Evolutionary conservation across 495 filamentous ascomycete species (phyloP).

Genomic region (Neurospora tetraspora): DNA sequence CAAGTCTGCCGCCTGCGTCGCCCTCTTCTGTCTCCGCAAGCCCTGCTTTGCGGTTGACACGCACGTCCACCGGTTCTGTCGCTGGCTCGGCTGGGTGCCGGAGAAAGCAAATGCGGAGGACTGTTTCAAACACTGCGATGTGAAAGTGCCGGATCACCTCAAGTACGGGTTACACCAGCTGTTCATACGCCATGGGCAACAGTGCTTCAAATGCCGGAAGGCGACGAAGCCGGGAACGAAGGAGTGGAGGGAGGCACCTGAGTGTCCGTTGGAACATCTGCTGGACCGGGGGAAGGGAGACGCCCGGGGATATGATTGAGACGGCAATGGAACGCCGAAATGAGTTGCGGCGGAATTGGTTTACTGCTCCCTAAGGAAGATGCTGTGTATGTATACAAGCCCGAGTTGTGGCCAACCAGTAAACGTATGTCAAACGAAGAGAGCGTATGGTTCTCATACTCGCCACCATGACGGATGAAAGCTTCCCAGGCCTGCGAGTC

Average conservation of each 20-base stretch:
- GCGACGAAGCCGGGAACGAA: conserved; percentile 31
- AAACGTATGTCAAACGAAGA: background rate
- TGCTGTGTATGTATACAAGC: background rate
- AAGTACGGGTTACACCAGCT: conserved; percentile 88
- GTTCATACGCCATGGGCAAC: conserved; percentile 77
- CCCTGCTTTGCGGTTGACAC: conserved; percentile 82
- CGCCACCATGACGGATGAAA: background rate
- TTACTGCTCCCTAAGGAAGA: background rate
- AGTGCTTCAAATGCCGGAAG: conserved; percentile 68
- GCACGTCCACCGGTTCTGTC: conserved; percentile 70
- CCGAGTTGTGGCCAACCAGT: background rate
- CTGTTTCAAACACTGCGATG: conserved; percentile 73
- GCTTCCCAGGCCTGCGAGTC: background rate
- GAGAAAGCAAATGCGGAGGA: conserved; percentile 53
- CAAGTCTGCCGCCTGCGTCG: conserved; percentile 83
- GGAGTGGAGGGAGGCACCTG: conserved; percentile 29
- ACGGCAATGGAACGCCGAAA: background rate
- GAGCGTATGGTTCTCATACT: background rate
- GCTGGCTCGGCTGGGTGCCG: conserved; percentile 79
- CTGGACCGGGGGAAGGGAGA: conserved; percentile 21
- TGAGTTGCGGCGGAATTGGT: background rate
- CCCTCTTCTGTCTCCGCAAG: conserved; percentile 67
- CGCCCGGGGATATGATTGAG: background rate
- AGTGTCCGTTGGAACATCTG: conserved; percentile 41
- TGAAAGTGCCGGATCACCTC: conserved; percentile 67